Conservation (phyloP, 2,329 filamentous ascomycete genomes). For the Paracoccidioides brasiliensis region DNA sequence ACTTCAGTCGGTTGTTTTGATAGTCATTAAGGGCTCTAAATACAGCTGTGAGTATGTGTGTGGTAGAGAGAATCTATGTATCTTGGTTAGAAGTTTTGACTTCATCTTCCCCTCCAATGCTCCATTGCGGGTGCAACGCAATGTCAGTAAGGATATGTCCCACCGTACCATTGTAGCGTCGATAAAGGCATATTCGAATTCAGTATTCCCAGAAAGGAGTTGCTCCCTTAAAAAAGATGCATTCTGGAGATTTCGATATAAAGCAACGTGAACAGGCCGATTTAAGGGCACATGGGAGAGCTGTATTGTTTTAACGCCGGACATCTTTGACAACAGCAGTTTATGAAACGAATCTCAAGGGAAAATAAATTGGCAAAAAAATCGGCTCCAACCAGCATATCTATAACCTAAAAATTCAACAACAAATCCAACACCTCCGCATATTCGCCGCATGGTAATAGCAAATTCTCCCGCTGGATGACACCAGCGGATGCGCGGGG, state of each 20-base stretch:
- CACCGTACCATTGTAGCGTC: constrained; percentile 61
- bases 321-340: constrained; percentile 10
- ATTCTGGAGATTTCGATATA: constrained; percentile 69
- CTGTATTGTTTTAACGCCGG: constrained; percentile 48
- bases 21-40: constrained; percentile 63
- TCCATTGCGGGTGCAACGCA: not conserved
- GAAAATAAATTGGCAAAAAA: not conserved
- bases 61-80: constrained; percentile 52
- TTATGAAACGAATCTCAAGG: not conserved
- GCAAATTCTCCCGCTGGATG: not conserved
- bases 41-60: constrained; percentile 60
- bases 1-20: constrained; percentile 51
- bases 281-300: constrained; percentile 62
- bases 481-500: too few species aligned
- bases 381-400: too few species aligned
- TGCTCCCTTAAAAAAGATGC: constrained; percentile 66
- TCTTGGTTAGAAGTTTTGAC: not conserved
- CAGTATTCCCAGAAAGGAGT: constrained; percentile 67
- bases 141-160: constrained; percentile 7
- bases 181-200: constrained; percentile 87
- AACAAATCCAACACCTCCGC: not conserved
- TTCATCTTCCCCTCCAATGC: not conserved
- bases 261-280: constrained; percentile 56
- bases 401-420: not conserved
- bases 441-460: not conserved